Conservation (phyloP, 2,329 filamentous ascomycete genomes). For the Clonostachys byssicola region DNA sequence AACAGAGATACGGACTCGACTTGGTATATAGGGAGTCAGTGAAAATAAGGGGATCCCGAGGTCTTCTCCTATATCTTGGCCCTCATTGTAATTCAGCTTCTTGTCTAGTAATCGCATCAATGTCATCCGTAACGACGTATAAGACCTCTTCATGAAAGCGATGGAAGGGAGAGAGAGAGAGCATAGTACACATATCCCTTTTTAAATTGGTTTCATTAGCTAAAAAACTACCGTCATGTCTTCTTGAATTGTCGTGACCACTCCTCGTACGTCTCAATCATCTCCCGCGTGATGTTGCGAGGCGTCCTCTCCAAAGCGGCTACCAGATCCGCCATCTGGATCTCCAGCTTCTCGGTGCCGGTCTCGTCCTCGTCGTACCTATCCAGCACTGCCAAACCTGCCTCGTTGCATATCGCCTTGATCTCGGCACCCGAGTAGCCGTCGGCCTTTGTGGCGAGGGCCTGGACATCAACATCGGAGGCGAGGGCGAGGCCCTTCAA, state of each 20-base stretch:
- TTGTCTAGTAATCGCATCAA: too few relatives aligned
- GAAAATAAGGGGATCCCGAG: too few relatives aligned
- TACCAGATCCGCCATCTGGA: conserved; percentile 37
- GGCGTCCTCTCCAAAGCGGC: conserved; percentile 39
- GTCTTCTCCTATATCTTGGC: too few relatives aligned
- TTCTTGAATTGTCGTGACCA: conserved; percentile 34
- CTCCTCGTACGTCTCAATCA: conserved; percentile 53
- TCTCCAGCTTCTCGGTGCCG: conserved; percentile 18
- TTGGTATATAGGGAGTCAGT: too few relatives aligned
- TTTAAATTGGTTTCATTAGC: too few relatives aligned
- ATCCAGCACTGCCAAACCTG: conserved; percentile 36
- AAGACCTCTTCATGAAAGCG: too few relatives aligned
- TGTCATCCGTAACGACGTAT: too few relatives aligned
- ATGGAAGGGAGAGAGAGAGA: too few relatives aligned
- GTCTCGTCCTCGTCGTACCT: conserved; percentile 20
- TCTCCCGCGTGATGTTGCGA: conserved; percentile 53
- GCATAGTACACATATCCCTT: too few relatives aligned
- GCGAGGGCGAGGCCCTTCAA: conserved; percentile 55
- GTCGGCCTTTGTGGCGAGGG: conserved; percentile 61
- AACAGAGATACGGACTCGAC: too few relatives aligned
- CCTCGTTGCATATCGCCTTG: conserved; percentile 43
- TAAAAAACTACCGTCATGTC: neutral
- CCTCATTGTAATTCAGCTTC: too few relatives aligned
- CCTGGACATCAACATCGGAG: conserved; percentile 60
- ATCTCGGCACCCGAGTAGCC: conserved; percentile 88